Base-by-base conservation (phyloP, 2,329 filamentous ascomycete species). In the Microsporum ferrugineum region DNA sequence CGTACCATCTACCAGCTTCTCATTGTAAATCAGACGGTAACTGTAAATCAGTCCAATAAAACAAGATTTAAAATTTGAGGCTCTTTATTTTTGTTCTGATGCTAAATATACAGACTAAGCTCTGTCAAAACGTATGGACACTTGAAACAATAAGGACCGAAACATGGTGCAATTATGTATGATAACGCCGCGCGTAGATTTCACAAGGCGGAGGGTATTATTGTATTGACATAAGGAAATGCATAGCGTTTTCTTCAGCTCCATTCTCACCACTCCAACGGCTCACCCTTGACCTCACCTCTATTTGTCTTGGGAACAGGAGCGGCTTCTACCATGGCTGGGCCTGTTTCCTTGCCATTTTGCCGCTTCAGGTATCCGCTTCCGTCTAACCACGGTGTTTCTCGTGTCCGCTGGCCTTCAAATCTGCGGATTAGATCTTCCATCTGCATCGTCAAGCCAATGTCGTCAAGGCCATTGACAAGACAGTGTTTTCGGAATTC, bases 401-500 rank as follows among this genome's bases (percentile, higher is more conserved):
- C 83, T 59, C 80, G 75, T 7, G 87, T 87, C 72, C 91, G 84
- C 75, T 86, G 86, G 68, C 79, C 78, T 83, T 97, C 92, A 70
- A 94, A 96, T 63, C 81, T 82, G 62, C 82, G 78, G 71, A 97
- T 96, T 81, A 95, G 91, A 64, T 91, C 87, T 65, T 94, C 91
- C 77, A 89, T 83, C 77, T 95, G 89, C 81, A 96, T 89, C 4
- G 92, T 97, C 65, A 97, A 78, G 39, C 92, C 92, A 69, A 97
- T 97, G 68, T 97, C 94, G 72, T 97, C 92, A 7, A 97, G 84
- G 0, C 92, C 92, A 71, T 97, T 95, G 69, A 95, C 75, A 58
- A 97, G 78, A 75, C 92, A 97, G 77, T 97, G 90, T 78, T 95
- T 95, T 72, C 91, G 81, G 80, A 97, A 97, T 76, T 88, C 84